phyloP scores from a whole-genome alignment of 208 protist genomes.

The Trichomonas vaginalis region DNA sequence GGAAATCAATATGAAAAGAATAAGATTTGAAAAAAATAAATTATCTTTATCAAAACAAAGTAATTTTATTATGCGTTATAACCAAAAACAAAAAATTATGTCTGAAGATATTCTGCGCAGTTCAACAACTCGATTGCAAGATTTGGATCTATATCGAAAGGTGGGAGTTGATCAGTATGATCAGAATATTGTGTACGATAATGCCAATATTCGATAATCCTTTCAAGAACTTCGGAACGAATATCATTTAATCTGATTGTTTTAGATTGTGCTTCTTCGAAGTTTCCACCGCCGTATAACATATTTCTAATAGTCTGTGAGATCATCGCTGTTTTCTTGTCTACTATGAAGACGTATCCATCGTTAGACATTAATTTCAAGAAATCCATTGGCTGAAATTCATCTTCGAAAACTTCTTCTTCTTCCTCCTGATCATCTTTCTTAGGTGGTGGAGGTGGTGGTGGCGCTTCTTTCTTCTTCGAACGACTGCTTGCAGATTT shows the following conservation, averaged over 20 bases:
- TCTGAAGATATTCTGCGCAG: not conserved
- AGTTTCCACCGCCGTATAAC: not conserved
- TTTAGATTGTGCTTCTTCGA: not conserved
- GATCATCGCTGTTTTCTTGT: not conserved
- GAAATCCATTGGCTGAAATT: not conserved
- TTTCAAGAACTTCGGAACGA: not conserved
- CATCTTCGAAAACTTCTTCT: slow-evolving; percentile 8
- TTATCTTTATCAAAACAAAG: no score
- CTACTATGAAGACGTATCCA: not conserved
- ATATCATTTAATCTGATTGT: not conserved
- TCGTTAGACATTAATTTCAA: not conserved
- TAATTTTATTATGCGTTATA: no score
- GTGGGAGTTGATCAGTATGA: not conserved
- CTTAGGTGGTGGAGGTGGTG: not conserved
- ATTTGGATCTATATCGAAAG: not conserved
- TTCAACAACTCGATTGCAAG: not conserved
- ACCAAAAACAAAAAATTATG: not conserved
- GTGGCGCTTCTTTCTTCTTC: not conserved
- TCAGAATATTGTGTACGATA: not conserved
- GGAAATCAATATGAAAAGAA: no score
- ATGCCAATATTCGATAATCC: slow-evolving; percentile 16
- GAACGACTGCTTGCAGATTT: not conserved
- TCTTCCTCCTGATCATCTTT: not conserved
- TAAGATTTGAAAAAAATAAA: no score
- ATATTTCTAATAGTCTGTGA: not conserved